Evolutionary conservation across 2,329 filamentous ascomycete genomes (phyloP).

Genomic region (Ophiocordyceps camponoti-floridani): DNA sequence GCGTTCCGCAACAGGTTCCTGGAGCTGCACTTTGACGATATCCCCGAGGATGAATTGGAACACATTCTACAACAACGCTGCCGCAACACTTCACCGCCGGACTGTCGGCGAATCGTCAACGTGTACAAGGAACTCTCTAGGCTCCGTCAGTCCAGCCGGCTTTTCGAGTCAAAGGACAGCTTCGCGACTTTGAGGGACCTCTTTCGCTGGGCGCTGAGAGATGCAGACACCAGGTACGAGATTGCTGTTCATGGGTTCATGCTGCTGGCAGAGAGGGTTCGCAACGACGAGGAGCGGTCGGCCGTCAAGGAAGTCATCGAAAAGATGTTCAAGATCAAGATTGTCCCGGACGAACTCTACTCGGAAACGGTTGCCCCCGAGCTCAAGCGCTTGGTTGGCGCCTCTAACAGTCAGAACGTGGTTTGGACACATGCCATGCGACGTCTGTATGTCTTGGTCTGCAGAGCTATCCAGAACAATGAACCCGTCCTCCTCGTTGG

Average conservation of each 20-base stretch:
- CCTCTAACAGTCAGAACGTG: conserved; percentile 41
- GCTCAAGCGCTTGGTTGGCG: conserved; percentile 27
- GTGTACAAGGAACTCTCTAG: conserved; percentile 89
- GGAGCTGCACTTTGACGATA: conserved; percentile 95
- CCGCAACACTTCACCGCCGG: conserved; percentile 71
- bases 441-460: conserved; percentile 76
- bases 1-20: conserved; percentile 95
- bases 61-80: conserved; percentile 80
- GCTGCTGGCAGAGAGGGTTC: conserved; percentile 84
- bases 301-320: conserved; percentile 83
- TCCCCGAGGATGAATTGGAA: conserved; percentile 84
- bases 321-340: conserved; percentile 68
- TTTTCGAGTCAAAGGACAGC: conserved; percentile 95
- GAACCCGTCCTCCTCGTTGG: conserved; percentile 90
- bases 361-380: conserved; percentile 37
- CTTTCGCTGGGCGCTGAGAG: conserved; percentile 82
- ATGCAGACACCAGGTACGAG: conserved; percentile 71
- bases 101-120: conserved; percentile 77
- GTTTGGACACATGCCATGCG: conserved; percentile 96
- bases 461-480: conserved; percentile 68
- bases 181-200: conserved; percentile 93
- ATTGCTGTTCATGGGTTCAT: conserved; percentile 89
- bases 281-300: conserved; percentile 70
- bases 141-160: conserved; percentile 69
- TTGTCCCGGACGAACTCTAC: conserved; percentile 62